phyloP scores from a whole-genome alignment of 73 alveolate species.

The Tetrahymena borealis region DNA sequence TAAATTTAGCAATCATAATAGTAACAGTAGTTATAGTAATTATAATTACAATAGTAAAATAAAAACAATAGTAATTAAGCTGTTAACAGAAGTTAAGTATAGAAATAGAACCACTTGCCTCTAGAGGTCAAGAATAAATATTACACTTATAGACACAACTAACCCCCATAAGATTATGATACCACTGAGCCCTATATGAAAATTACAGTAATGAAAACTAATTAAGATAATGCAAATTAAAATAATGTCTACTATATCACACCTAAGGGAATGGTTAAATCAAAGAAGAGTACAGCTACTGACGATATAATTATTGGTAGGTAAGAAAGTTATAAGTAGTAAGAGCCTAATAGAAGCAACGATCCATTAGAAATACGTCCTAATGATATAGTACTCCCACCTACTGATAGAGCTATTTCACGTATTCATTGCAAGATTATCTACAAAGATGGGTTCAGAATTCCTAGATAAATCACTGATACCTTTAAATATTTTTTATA shows the following conservation, averaged over 20 bases:
- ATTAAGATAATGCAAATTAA: not conserved
- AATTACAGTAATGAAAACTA: slow-evolving; percentile 21
- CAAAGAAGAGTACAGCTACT: slow-evolving; percentile 15
- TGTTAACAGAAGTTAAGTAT: not conserved
- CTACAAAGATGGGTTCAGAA: not conserved
- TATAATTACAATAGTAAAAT: not conserved
- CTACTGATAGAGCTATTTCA: slow-evolving; percentile 16
- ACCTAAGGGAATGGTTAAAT: slow-evolving; percentile 14
- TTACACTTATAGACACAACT: not conserved
- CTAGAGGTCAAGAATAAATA: not conserved
- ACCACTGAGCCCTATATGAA: slow-evolving; percentile 7
- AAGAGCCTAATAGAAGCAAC: not conserved
- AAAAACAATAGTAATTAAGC: not conserved
- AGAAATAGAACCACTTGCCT: not conserved
- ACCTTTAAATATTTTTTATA: not conserved
- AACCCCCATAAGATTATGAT: not conserved
- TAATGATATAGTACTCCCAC: slow-evolving; percentile 23
- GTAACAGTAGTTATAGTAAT: not conserved
- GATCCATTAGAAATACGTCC: slow-evolving; percentile 5
- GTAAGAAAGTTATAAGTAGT: not conserved
- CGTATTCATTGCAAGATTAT: slow-evolving; percentile 28
- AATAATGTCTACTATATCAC: not conserved
- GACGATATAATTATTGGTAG: slow-evolving; percentile 40
- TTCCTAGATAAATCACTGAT: not conserved
- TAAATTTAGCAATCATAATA: not conserved